Conservation (phyloP, 2,329 filamentous ascomycete genomes). For the Microdochium trichocladiopsis region DNA sequence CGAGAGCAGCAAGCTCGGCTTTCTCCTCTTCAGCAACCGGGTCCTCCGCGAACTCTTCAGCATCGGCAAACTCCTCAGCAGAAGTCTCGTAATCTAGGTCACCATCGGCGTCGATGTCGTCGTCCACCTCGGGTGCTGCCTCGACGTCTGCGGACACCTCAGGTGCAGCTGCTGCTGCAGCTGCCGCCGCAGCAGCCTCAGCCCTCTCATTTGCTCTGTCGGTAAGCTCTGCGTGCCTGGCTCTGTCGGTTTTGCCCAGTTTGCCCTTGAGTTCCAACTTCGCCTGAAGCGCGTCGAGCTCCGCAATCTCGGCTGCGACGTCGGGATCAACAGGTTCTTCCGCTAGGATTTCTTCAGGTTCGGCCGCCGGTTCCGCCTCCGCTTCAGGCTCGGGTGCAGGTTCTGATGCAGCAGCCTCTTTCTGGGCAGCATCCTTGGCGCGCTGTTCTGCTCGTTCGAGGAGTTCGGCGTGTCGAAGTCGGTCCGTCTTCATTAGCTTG, state of each 20-base stretch:
- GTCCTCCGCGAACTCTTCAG: conserved; percentile 9
- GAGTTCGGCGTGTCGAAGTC: background rate
- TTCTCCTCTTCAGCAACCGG: conserved; percentile 12
- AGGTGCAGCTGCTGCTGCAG: conserved; percentile 9
- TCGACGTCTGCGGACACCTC: conserved; percentile 10
- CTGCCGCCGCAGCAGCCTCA: conserved; percentile 27
- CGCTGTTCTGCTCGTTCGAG: background rate
- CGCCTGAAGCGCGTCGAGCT: conserved; percentile 31
- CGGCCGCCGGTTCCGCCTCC: background rate
- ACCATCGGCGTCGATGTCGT: background rate
- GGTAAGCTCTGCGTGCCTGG: conserved; percentile 31
- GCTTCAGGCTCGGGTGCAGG: background rate
- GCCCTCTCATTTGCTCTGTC: conserved; percentile 25
- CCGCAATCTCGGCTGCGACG: conserved; percentile 20
- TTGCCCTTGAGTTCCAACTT: conserved; percentile 44
- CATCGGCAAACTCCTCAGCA: background rate
- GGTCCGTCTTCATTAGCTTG: background rate
- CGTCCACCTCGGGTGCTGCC: conserved; percentile 1
- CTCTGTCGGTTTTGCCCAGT: conserved; percentile 35
- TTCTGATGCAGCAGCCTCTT: conserved; percentile 1
- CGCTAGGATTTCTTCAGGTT: background rate
- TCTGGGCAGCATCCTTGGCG: background rate
- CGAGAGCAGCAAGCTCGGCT: conserved; percentile 5
- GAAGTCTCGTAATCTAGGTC: background rate
- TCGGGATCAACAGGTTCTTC: conserved; percentile 6